These are phyloP conservation scores for Cyclocybe cylindracea DNA, from an alignment of 768 basidiomycete genomes.

Conservation along the genomic window DNA sequence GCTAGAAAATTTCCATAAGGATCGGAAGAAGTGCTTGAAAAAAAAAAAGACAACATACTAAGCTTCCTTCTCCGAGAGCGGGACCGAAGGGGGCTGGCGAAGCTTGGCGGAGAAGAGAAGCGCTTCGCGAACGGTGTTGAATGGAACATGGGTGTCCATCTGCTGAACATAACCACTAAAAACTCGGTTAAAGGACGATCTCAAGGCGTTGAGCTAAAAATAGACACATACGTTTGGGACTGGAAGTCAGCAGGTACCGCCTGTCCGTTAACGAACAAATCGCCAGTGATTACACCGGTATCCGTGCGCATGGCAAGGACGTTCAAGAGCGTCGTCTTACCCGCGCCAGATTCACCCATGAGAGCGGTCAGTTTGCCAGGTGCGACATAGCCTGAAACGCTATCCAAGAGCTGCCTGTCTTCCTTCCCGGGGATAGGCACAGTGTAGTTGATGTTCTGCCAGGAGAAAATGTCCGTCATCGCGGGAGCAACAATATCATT, in stretches of 20 bases:
- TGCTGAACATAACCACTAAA: slow-evolving; percentile 80
- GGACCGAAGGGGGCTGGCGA: slow-evolving; percentile 70
- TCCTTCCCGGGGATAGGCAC: slow-evolving; percentile 54
- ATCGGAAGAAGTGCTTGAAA: slow-evolving; percentile 6
- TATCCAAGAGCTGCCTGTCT: slow-evolving; percentile 55
- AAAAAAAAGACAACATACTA: slow-evolving; percentile 60
- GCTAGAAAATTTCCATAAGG: slow-evolving; percentile 18
- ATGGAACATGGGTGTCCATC: slow-evolving; percentile 78
- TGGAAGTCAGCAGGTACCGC: slow-evolving; percentile 57
- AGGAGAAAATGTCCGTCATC: slow-evolving; percentile 73
- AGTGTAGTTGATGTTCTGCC: slow-evolving; percentile 71
- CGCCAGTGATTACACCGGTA: slow-evolving; percentile 50
- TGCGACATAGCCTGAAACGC: slow-evolving; percentile 78
- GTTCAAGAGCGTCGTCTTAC: slow-evolving; percentile 61
- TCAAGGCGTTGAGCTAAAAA: neutral
- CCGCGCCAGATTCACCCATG: slow-evolving; percentile 63
- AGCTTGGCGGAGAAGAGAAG: slow-evolving; percentile 80
- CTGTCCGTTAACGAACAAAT: slow-evolving; percentile 58
- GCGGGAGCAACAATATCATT: slow-evolving; percentile 17
- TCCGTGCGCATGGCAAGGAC: slow-evolving; percentile 54
- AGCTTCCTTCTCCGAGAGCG: slow-evolving; percentile 72
- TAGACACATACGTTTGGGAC: slow-evolving; percentile 49
- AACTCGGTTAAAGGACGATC: neutral
- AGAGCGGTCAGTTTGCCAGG: slow-evolving; percentile 82
- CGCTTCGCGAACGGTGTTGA: slow-evolving; percentile 80